Evolutionary conservation across 1,284 basidiomycete genomes (phyloP).

Genomic region (Rugosomyces carneus): DNA sequence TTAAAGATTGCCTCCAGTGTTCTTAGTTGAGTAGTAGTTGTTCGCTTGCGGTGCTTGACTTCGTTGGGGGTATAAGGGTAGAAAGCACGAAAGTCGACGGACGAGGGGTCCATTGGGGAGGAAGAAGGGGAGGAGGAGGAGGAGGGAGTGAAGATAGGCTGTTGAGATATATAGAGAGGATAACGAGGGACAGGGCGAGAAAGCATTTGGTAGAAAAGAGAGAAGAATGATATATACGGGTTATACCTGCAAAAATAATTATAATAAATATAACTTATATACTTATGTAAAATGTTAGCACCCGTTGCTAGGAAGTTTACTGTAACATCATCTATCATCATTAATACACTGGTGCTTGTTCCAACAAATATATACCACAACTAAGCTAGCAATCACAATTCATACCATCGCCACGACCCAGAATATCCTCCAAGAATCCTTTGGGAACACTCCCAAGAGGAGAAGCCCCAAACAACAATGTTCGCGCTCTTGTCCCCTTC

Average conservation of each 20-base stretch:
- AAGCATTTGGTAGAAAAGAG: conserved; percentile 24
- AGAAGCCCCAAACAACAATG: conserved; percentile 56
- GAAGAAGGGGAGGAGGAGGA: conserved; percentile 18
- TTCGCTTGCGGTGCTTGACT: conserved; percentile 87
- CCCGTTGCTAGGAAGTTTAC: too few species aligned
- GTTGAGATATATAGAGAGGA: conserved; percentile 14
- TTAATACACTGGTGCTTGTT: too few species aligned
- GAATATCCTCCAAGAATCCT: conserved; percentile 60
- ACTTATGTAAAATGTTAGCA: too few species aligned
- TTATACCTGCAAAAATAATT: not conserved
- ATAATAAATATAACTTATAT: too few species aligned
- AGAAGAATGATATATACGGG: conserved; percentile 18
- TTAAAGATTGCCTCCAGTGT: conserved; percentile 83
- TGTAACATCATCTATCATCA: too few species aligned
- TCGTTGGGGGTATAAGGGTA: conserved; percentile 83
- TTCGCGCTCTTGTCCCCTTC: conserved; percentile 35
- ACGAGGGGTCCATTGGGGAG: conserved; percentile 47
- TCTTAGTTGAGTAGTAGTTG: conserved; percentile 77
- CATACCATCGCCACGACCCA: conserved; percentile 42
- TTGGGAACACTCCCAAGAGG: conserved; percentile 54
- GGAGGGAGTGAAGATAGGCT: conserved; percentile 18
- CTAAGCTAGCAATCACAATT: conserved; percentile 20
- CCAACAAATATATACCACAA: too few species aligned
- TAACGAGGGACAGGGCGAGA: conserved; percentile 22
- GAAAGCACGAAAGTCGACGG: conserved; percentile 64